Evolutionary conservation across 305 asterid genomes (phyloP), one percentile per base, ranked within the genome.

Genomic region (Plantago coronopus): DNA sequence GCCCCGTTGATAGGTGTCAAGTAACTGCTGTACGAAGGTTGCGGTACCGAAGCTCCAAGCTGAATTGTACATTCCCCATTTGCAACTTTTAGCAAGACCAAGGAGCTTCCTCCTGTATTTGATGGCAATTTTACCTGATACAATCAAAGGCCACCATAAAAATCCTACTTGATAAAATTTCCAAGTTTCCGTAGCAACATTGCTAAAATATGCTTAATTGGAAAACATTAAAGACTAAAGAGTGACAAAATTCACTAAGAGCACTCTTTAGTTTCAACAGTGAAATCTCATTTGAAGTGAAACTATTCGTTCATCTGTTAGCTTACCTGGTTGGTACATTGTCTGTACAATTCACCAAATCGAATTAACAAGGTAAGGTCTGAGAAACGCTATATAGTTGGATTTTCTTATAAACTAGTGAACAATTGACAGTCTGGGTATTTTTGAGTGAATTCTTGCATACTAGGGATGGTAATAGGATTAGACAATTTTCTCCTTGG

Each of bases 41-140:
- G 68, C 43, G 76, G 78, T 18, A 70, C 3, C 17, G 51, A 29
- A 67, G 63, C 77, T 59, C 75, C 73, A 0, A 69, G 13, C 19
- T 46, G 60, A 61, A 88, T 80, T 46, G 29, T 54, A 61, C 96
- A 88, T 18, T 66, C 57, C 66, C 60, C 72, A 57, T 72, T 54
- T 67, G 61, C 72, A 22, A 80, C 64, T 0, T 50, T 71, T 31
- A 88, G 56, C 49, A 46, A 51, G 17, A 85, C 62, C 3, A 84
- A 78, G 27, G 83, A 69, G 54, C 48, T 73, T 62, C 73, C 65
- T 60, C 60, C 73, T 11, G 69, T 43, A 51, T 31, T 63, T 12
- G 79, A 57, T 4, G 83, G 72, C 63, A 85, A 62, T 13, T 72
- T 69, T 47, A 88, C 75, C 96, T 85, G 83, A 64, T 48, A 57